Evolutionary conservation across 1,284 basidiomycete species (phyloP).

Genomic region (Termitomyces sp.): DNA sequence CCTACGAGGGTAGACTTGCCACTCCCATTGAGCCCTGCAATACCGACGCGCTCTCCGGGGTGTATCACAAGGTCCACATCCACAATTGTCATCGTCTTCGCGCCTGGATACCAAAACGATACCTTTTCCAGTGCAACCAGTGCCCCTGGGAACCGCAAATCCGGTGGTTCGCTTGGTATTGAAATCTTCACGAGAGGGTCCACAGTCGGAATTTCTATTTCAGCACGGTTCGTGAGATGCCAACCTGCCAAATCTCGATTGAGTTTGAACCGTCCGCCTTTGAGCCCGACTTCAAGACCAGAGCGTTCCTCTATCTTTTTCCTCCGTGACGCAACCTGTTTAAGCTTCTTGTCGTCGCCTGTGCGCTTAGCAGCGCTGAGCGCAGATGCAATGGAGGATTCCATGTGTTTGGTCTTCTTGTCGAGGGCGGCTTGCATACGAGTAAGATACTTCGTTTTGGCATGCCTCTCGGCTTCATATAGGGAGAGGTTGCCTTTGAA

Average conservation of each 20-base stretch:
- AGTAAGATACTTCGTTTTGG: constrained; percentile 43
- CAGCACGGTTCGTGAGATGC: constrained; percentile 38
- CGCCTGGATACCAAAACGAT: constrained; percentile 36
- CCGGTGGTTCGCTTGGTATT: constrained; percentile 40
- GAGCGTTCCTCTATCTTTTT: constrained; percentile 45
- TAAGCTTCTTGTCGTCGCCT: constrained; percentile 61
- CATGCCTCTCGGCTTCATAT: constrained; percentile 49
- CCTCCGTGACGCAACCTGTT: constrained; percentile 42
- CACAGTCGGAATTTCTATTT: constrained; percentile 42
- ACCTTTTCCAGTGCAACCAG: constrained; percentile 49
- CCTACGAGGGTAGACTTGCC: constrained; percentile 63
- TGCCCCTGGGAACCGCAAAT: constrained; percentile 46
- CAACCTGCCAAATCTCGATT: constrained; percentile 54
- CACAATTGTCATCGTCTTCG: constrained; percentile 37
- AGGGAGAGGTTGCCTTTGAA: constrained; percentile 60
- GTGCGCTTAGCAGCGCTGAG: constrained; percentile 47
- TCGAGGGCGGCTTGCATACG: constrained; percentile 46
- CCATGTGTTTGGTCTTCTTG: constrained; percentile 35
- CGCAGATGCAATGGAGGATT: constrained; percentile 39
- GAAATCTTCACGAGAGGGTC: constrained; percentile 44
- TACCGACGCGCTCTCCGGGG: constrained; percentile 49
- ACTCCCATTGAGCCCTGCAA: constrained; percentile 48
- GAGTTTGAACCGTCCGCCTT: constrained; percentile 54
- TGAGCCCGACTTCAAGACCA: constrained; percentile 35
- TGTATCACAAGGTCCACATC: constrained; percentile 54